Percentiles rank a stretch among this genome's conserved stretches.
phyloP scores from a whole-genome alignment of 2,329 filamentous ascomycete species.

The Hymenoscyphus fraxineus region DNA sequence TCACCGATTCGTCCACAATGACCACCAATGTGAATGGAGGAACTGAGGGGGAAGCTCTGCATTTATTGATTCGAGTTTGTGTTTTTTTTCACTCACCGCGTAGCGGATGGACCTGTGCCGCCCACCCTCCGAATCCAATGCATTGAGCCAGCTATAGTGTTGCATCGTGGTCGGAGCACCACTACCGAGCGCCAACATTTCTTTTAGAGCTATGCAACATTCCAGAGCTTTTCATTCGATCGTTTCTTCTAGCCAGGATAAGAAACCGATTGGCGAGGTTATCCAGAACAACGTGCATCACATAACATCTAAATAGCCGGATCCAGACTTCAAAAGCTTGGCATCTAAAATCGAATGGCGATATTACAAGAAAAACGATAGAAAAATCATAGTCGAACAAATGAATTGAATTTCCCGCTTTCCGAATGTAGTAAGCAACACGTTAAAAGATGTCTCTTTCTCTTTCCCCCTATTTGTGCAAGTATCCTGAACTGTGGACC shows the following conservation, averaged over 20 bases:
- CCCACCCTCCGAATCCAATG: not conserved
- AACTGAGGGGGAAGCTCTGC: not conserved
- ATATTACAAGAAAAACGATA: not conserved
- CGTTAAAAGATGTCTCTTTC: not conserved
- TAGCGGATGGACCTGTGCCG: constrained; percentile 8
- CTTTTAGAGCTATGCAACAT: not conserved
- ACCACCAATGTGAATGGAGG: not conserved
- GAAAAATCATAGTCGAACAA: not conserved
- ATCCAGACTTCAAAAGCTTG: constrained; percentile 3
- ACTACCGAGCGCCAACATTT: constrained; percentile 1
- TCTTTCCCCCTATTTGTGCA: not conserved
- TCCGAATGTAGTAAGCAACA: not conserved
- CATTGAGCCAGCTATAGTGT: not conserved
- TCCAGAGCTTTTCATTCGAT: not conserved
- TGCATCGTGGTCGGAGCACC: constrained; percentile 1
- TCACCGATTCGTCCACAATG: constrained; percentile 8
- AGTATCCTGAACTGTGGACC: not conserved
- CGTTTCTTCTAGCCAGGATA: not conserved
- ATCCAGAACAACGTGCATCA: not conserved
- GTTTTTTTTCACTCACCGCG: constrained; percentile 3
- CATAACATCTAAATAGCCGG: constrained; percentile 8
- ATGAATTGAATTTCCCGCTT: not conserved
- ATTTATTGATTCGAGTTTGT: constrained; percentile 5
- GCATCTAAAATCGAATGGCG: not conserved
- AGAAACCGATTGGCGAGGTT: constrained; percentile 10